phyloP scores from a whole-genome alignment of 1,139 yeast genomes.

The Citeromyces hawaiiensis region DNA sequence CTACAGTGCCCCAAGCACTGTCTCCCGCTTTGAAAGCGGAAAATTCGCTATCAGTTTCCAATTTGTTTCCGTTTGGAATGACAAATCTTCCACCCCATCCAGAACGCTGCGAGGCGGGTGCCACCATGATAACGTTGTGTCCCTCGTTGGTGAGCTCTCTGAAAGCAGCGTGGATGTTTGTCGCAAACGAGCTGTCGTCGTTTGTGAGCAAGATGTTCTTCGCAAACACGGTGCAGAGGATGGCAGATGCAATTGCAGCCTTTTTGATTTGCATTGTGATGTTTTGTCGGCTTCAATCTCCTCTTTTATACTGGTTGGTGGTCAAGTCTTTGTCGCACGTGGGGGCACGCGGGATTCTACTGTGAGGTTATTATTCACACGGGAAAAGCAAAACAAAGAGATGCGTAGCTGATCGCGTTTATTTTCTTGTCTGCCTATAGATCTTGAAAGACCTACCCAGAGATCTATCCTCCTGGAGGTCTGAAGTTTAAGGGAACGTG shows the following conservation, averaged over 20 bases:
- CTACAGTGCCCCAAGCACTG: slow-evolving; percentile 31
- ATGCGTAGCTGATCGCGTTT: too few relatives aligned
- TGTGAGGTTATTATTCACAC: too few relatives aligned
- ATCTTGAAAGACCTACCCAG: too few relatives aligned
- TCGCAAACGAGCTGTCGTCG: slow-evolving; percentile 48
- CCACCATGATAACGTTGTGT: slow-evolving; percentile 39
- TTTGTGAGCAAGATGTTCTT: slow-evolving; percentile 41
- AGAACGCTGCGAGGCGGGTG: slow-evolving; percentile 46
- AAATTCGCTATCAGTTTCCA: slow-evolving; percentile 24
- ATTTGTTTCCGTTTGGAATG: slow-evolving; percentile 26
- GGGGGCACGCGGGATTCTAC: too few relatives aligned
- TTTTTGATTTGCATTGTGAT: too few relatives aligned
- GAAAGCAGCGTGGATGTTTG: slow-evolving; percentile 49
- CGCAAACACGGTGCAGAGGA: slow-evolving; percentile 7
- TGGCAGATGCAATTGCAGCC: slow-evolving; percentile 1
- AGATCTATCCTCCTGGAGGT: too few relatives aligned
- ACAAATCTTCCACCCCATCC: slow-evolving; percentile 45
- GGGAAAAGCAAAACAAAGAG: too few relatives aligned
- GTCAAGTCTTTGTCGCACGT: too few relatives aligned
- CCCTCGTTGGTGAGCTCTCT: slow-evolving; percentile 39
- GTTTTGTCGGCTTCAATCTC: too few relatives aligned
- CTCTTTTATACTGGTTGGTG: too few relatives aligned
- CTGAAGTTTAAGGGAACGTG: not conserved
- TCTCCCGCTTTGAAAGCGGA: slow-evolving; percentile 23
- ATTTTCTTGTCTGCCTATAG: too few relatives aligned